These are phyloP conservation scores for Entophlyctis luteolus DNA, from an alignment of 192 early-diverging fungal species.

Conservation along the genomic window DNA sequence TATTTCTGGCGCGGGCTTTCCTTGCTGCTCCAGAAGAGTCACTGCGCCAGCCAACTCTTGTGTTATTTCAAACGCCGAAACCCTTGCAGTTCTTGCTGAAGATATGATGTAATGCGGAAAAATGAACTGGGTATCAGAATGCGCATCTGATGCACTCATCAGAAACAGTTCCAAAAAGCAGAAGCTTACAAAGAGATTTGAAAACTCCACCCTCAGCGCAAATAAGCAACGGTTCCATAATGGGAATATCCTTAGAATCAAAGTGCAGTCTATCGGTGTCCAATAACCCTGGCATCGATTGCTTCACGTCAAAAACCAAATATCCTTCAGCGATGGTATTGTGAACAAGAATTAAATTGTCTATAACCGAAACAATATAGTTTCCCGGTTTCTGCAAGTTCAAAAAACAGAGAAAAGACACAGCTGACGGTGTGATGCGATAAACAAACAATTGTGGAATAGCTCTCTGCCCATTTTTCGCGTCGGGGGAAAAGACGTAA, in stretches of 20 bases:
- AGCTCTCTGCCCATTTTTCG: not conserved
- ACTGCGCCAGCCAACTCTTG: not conserved
- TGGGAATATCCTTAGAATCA: too few relatives aligned
- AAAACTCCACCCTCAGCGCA: too few relatives aligned
- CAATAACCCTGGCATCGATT: too few relatives aligned
- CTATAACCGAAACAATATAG: constrained; percentile 1
- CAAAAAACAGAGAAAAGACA: constrained; percentile 1
- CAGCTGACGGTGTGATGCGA: constrained; percentile 5
- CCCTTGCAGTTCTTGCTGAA: too few relatives aligned
- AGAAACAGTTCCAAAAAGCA: too few relatives aligned
- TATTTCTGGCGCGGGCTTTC: not conserved
- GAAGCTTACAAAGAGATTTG: too few relatives aligned
- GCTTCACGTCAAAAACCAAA: constrained; percentile 11
- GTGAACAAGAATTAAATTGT: constrained; percentile 21
- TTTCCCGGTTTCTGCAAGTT: not conserved
- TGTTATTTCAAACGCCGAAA: not conserved
- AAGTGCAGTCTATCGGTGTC: too few relatives aligned
- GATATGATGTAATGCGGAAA: not conserved
- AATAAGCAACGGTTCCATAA: too few relatives aligned
- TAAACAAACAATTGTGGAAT: not conserved
- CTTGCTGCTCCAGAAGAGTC: not conserved
- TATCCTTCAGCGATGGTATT: not conserved
- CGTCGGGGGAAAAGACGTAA: not conserved
- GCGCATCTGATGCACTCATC: not conserved
- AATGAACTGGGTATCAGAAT: not conserved